Evolutionary conservation across 225 moss, liverwort and hornwort species (phyloP).

Genomic region (Takakia lepidozioides): DNA sequence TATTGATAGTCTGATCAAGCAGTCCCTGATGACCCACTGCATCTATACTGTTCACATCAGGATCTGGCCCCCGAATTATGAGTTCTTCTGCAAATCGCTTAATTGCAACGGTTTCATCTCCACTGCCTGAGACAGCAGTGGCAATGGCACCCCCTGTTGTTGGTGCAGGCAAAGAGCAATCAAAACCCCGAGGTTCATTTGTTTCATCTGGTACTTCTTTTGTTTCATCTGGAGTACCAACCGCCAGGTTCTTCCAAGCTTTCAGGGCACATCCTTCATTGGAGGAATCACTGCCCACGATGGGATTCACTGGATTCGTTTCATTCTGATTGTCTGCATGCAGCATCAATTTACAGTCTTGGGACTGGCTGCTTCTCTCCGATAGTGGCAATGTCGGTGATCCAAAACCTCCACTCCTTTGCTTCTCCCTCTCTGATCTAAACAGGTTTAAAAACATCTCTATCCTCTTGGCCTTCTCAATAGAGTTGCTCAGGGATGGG

Average conservation of each 20-base stretch:
- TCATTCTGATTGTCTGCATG: no score
- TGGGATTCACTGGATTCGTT: no score
- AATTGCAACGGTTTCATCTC: conserved; percentile 89
- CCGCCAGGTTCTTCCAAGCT: no score
- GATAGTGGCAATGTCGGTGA: no score
- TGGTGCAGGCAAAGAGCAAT: conserved; percentile 28
- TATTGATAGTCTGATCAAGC: conserved; percentile 86
- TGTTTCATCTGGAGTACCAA: no score
- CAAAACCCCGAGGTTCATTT: conserved; percentile 31
- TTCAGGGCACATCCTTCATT: no score
- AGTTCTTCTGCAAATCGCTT: conserved; percentile 78
- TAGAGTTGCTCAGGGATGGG: conserved; percentile 22
- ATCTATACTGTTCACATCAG: conserved; percentile 36
- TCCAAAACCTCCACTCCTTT: conserved; percentile 9
- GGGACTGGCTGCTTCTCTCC: no score
- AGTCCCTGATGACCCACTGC: conserved; percentile 64
- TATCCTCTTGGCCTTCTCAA: conserved; percentile 44
- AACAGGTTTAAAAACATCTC: conserved; percentile 50
- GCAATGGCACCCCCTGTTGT: conserved; percentile 8
- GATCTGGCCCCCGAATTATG: conserved; percentile 47
- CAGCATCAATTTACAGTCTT: no score
- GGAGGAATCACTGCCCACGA: no score
- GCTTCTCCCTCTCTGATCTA: conserved; percentile 16
- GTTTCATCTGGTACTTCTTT: no score
- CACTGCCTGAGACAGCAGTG: conserved; percentile 27